Evolutionary conservation across 2,329 filamentous ascomycete genomes (phyloP), one percentile per base, ranked within the genome.

Genomic region (Xylaria digitata): DNA sequence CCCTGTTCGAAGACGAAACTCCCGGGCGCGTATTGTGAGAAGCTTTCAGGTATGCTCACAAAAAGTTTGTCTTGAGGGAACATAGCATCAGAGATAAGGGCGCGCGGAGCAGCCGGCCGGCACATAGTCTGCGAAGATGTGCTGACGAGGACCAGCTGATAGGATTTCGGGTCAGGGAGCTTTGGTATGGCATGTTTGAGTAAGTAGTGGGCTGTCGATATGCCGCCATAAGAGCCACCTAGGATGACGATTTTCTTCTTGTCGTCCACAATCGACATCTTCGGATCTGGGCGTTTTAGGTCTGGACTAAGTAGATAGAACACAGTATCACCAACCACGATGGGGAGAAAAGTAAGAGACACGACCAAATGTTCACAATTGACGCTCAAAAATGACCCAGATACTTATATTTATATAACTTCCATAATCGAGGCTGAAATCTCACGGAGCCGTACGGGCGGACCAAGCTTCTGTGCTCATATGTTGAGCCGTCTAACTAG

Each of bases 201-300:
- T 32, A 86, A 76, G 69, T 86, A 85, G 69, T 89, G 86, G 1
- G 86, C 84, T 3, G 78, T 80, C 6, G 82, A 83, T 3, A 86
- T 62, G 26, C 86, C 86, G 11, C 75, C 84, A 67, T 84, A 87
- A 9, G 84, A 86, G 21, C 81, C 84, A 26, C 86, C 86, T 1
- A 88, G 75, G 23, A 88, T 79, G 67, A 87, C 75, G 13, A 62
- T 56, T 32, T 60, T 67, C 45, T 70, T 65, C n/a, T 54, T 65
- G 7, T 67, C 61, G 8, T 61, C 43, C 13, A 34, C 30, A 15
- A 46, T 59, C 7, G 49, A 52, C 65, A 49, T 65, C n/a, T 63
- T 59, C n/a, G 11, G n/a, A 42, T 57, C 23, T 13, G 13, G 13
- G 42, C 37, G 1, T 26, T 6, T 42, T 43, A 54, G 17, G 21